Evolutionary conservation across 1,284 basidiomycete species (phyloP).

Genomic region (Ustilago crameri): DNA sequence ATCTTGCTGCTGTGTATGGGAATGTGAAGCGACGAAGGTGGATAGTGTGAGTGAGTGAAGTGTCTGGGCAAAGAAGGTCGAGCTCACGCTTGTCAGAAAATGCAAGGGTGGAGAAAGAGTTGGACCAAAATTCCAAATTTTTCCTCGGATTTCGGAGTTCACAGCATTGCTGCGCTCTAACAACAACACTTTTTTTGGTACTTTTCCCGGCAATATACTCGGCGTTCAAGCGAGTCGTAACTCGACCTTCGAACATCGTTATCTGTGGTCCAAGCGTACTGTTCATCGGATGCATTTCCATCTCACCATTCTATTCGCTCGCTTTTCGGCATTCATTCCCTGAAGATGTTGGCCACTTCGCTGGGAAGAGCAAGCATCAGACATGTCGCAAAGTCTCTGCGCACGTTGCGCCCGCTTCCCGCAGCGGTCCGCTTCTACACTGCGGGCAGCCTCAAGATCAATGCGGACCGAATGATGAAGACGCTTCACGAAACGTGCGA

Average conservation of each 20-base stretch:
- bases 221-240: constrained; percentile 10
- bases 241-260: no score
- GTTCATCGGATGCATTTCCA: no score
- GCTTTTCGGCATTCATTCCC: background rate
- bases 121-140: constrained; percentile 30
- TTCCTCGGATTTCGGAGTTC: constrained; percentile 21
- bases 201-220: constrained; percentile 15
- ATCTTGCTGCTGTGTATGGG: constrained; percentile 6
- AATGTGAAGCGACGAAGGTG: background rate
- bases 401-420: background rate
- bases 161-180: background rate
- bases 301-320: background rate
- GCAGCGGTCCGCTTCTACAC: constrained; percentile 19
- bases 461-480: constrained; percentile 56
- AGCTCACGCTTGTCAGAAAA: background rate
- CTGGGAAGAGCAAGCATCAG: background rate
- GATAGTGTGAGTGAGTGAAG: background rate
- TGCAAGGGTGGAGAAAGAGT: constrained; percentile 8
- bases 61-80: background rate
- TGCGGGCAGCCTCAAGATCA: constrained; percentile 37
- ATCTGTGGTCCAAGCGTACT: no score
- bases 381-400: background rate
- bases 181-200: constrained; percentile 6
- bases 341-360: background rate
- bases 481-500: constrained; percentile 64